phyloP scores from a whole-genome alignment of 192 early-diverging fungal species.

The Coemansia sp. region DNA sequence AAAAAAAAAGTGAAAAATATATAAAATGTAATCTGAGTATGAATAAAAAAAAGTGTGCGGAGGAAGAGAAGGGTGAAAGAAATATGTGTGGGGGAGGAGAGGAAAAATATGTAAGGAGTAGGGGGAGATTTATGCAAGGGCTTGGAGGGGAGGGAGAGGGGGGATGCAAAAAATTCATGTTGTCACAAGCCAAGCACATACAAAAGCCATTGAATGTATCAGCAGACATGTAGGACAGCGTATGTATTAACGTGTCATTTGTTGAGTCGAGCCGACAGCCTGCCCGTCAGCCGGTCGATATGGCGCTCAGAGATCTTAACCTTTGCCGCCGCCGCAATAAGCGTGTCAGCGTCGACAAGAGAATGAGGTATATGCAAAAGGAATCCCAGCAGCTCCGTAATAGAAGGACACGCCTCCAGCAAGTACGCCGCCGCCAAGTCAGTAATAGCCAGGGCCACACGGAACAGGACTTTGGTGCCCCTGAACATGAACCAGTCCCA shows the following conservation, averaged over 20 bases:
- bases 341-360: slow-evolving; percentile 56
- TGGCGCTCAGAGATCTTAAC: slow-evolving; percentile 69
- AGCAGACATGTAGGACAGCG: neutral
- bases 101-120: neutral
- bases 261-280: neutral
- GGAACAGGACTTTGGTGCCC: slow-evolving; percentile 84
- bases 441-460: slow-evolving; percentile 80
- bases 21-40: neutral
- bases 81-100: neutral
- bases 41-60: slow-evolving; percentile 6
- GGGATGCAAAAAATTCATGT: neutral
- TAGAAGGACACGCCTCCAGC: slow-evolving; percentile 75
- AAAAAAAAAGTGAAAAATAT: neutral
- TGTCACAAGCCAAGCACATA: neutral
- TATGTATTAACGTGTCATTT: neutral
- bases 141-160: no score
- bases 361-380: slow-evolving; percentile 78
- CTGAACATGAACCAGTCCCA: slow-evolving; percentile 90
- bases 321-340: slow-evolving; percentile 71
- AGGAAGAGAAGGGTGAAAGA: slow-evolving; percentile 1
- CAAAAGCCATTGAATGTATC: neutral
- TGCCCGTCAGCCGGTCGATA: slow-evolving; percentile 50
- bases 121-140: neutral
- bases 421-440: slow-evolving; percentile 65
- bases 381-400: slow-evolving; percentile 73